Percentiles rank a stretch among this genome's conserved stretches.
Conservation (phyloP, 1,284 basidiomycete species). For the Moesziomyces sp. region DNA sequence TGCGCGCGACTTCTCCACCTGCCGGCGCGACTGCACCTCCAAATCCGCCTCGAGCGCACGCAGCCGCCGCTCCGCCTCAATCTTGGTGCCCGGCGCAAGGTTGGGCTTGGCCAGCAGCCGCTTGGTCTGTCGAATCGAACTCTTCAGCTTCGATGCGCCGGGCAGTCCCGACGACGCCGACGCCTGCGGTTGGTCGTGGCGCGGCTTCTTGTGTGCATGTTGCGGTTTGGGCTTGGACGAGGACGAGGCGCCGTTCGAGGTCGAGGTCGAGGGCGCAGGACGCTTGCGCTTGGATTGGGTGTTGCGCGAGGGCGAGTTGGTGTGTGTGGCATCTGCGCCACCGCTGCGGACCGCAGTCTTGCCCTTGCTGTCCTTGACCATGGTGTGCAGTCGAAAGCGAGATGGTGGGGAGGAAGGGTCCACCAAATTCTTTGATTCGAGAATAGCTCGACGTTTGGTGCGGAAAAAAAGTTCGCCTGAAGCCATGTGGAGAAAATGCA, state of each 20-base stretch:
- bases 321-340: neutral
- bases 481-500: too few species aligned
- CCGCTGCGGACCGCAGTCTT: constrained; percentile 11
- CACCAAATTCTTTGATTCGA: too few species aligned
- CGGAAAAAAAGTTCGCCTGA: too few species aligned
- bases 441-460: neutral
- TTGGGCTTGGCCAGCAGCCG: constrained; percentile 52
- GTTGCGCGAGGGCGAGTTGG: constrained; percentile 6
- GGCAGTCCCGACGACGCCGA: constrained; percentile 22
- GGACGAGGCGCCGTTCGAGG: constrained; percentile 2
- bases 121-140: constrained; percentile 53
- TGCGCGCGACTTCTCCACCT: constrained; percentile 40
- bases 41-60: constrained; percentile 47
- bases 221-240: constrained; percentile 15
- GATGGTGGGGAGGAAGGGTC: constrained; percentile 1
- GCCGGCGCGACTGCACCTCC: constrained; percentile 23
- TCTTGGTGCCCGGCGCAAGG: constrained; percentile 48
- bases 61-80: constrained; percentile 57
- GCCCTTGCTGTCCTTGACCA: constrained; percentile 29
- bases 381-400: constrained; percentile 1
- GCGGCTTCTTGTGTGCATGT: constrained; percentile 24
- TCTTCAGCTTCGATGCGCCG: constrained; percentile 51
- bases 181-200: constrained; percentile 19
- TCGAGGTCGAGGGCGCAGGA: constrained; percentile 9
- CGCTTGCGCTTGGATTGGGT: constrained; percentile 21